Percentiles rank a stretch among this genome's conserved stretches.
These are phyloP conservation scores for Falciphora oryzae DNA, from an alignment of 2,329 filamentous ascomycete species.

Conservation along the genomic window DNA sequence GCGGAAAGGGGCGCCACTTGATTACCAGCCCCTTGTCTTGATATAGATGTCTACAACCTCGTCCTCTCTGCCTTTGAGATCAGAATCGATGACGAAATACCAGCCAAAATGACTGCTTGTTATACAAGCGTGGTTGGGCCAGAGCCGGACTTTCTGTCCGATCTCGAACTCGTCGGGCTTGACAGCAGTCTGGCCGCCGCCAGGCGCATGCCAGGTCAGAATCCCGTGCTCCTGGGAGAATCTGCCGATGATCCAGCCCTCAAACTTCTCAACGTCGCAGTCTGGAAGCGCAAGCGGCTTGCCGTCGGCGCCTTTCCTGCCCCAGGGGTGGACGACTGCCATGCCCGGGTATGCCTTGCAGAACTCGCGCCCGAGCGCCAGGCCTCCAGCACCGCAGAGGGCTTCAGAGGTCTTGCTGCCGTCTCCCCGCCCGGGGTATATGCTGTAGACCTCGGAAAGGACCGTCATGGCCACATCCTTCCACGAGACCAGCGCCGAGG, in stretches of 20 bases:
- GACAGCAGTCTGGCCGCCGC: neutral
- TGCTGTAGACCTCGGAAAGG: conserved; percentile 63
- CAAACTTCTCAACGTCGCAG: conserved; percentile 27
- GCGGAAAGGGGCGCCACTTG: neutral
- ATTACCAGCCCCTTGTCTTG: conserved; percentile 64
- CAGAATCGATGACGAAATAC: conserved; percentile 69
- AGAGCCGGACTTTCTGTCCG: conserved; percentile 64
- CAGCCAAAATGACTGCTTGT: conserved; percentile 64
- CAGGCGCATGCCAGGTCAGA: conserved; percentile 48
- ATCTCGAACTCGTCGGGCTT: conserved; percentile 41
- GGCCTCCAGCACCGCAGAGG: conserved; percentile 60
- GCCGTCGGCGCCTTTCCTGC: conserved; percentile 11
- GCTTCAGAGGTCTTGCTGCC: conserved; percentile 48
- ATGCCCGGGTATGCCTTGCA: conserved; percentile 65
- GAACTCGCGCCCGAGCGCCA: conserved; percentile 68
- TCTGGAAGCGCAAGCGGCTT: conserved; percentile 22
- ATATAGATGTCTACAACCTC: conserved; percentile 72
- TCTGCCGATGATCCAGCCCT: conserved; percentile 61
- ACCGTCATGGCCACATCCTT: conserved; percentile 60
- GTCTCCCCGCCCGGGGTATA: conserved; percentile 55
- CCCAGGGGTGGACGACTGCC: conserved; percentile 63
- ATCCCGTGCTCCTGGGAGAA: conserved; percentile 78
- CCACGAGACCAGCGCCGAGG: conserved; percentile 36
- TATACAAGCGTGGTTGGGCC: conserved; percentile 79
- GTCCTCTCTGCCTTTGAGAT: conserved; percentile 44